These are phyloP conservation scores for Oryza glumipatula DNA, from an alignment of 176 grass and related monocot species.

Conservation along the genomic window DNA sequence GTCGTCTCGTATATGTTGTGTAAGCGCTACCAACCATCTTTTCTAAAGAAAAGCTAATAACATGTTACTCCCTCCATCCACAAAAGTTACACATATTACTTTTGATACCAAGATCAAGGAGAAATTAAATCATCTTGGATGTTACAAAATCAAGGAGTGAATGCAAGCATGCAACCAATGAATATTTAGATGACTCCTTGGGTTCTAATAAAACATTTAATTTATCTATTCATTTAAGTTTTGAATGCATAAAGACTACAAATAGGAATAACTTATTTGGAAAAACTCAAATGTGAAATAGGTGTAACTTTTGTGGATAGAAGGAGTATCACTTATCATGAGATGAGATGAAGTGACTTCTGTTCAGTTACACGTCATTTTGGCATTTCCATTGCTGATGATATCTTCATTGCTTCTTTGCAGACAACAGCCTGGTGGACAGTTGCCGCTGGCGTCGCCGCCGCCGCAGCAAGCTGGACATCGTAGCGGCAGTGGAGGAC, in stretches of 20 bases:
- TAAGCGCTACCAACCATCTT: constrained; percentile 25
- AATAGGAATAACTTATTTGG: no score
- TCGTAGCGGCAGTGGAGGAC: constrained; percentile 7
- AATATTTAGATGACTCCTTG: no score
- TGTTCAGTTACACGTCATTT: neutral
- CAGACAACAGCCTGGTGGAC: constrained; percentile 54
- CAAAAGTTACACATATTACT: no score
- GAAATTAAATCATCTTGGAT: no score
- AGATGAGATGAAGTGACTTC: neutral
- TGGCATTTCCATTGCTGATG: neutral
- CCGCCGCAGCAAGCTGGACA: constrained; percentile 28
- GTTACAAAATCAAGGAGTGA: no score
- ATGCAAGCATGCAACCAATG: no score
- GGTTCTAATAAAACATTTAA: no score
- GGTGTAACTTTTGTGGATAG: no score
- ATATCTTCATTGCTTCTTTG: neutral
- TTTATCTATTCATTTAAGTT: no score
- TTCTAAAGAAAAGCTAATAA: neutral
- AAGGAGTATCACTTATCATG: neutral
- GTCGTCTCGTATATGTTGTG: constrained; percentile 55
- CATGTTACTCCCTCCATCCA: neutral
- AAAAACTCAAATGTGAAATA: no score
- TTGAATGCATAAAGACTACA: no score
- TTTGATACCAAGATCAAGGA: no score
- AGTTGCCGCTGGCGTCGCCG: constrained; percentile 30